Base-by-base conservation (phyloP, 148 eudicot genomes). In the Chenopodium quinoa region DNA sequence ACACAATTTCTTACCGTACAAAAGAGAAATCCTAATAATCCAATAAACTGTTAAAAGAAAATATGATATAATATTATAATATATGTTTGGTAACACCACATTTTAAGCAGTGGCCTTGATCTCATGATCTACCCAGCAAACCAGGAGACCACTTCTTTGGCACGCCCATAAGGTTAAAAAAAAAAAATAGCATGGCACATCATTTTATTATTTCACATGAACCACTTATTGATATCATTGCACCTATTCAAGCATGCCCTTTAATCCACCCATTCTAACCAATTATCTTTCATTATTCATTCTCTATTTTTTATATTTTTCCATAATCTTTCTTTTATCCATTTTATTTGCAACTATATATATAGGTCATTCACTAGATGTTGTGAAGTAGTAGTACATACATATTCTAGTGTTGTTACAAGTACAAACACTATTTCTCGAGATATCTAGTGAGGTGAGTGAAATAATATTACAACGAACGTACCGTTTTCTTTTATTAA, bases 81-180 rank as follows among this genome's bases (percentile, higher is more conserved):
- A 11, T 13, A 23, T 71, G 50, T 71, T 37, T 44, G 27, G n/a
- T 9, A 9, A 58, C 37, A 14, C 16, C 3, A 46, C 37, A 74
- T 25, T 10, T 74, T 4, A 4, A 52, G 63, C 19, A 74, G 63
- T 74, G 20, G 62, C 63, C 77, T 74, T 74, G 40, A 48, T 74
- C 77, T 74, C 77, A 74, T 74, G 63, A 74, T 74, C 77, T 74
- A 0, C 77, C 77, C 77, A 74, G 77, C 77, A 74, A 74, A 74
- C 77, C 77, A 74, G 77, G 77, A 74, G 77, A 74, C 77, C 77
- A 74, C 63, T 23, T 74, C 60, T 27, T 74, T 48, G 77, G 77
- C 77, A 74, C 77, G 77, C 77, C 12, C 77, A 50, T 74, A 48
- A 22, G 62, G 62, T 74, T 23, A 52, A 29, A 25, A 27, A 25